Conservation (phyloP, 148 eudicot species). For the Camellia lanceoleosa region DNA sequence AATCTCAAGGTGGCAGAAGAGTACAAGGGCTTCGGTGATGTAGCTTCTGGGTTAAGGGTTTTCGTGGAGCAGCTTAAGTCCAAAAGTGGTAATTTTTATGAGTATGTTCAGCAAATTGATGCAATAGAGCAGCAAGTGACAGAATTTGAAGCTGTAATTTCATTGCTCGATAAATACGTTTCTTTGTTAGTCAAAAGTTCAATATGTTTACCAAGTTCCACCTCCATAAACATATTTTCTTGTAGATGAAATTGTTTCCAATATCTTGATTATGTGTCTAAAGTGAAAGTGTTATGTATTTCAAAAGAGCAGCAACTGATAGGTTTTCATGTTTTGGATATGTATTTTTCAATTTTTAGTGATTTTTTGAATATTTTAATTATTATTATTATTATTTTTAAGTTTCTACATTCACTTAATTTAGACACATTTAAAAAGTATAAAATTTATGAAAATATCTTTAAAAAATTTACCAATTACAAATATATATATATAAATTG, state of each 20-base stretch:
- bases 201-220: conserved; percentile 52
- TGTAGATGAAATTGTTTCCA: not conserved
- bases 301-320: too few relatives aligned
- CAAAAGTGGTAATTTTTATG: conserved; percentile 74
- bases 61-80: conserved; percentile 83
- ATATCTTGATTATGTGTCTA: not conserved
- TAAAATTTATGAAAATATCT: too few relatives aligned
- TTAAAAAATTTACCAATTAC: too few relatives aligned
- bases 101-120: conserved; percentile 79
- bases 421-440: too few relatives aligned
- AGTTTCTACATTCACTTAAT: too few relatives aligned
- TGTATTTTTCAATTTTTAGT: too few relatives aligned
- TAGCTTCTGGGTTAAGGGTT: conserved; percentile 90
- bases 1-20: conserved; percentile 89
- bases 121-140: conserved; percentile 86
- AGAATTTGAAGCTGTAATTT: conserved; percentile 87
- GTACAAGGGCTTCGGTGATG: conserved; percentile 74
- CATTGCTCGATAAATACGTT: conserved; percentile 85
- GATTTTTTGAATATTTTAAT: too few relatives aligned
- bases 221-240: conserved; percentile 28
- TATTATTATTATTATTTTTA: too few relatives aligned
- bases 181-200: conserved; percentile 70
- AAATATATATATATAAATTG: too few relatives aligned
- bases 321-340: too few relatives aligned
- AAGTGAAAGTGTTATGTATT: too few relatives aligned